Conservation (phyloP, 208 protist genomes). For the Crithidia expoeki region DNA sequence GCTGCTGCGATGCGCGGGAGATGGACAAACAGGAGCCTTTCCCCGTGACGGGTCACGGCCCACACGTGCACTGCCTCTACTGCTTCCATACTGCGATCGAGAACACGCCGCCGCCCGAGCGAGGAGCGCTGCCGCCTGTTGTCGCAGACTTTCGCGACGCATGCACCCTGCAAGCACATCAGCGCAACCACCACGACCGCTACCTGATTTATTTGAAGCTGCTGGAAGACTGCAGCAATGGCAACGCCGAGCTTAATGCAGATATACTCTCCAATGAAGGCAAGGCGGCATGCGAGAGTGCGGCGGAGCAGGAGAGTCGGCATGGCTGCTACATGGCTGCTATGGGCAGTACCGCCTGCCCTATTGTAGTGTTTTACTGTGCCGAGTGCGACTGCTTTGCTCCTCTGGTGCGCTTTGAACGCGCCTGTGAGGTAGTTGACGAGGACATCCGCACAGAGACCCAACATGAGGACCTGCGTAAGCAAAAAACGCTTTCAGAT, state of each 20-base stretch:
- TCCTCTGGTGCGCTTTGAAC: conserved; percentile 40
- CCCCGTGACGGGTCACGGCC: conserved; percentile 20
- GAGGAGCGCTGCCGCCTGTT: conserved; percentile 34
- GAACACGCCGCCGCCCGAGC: conserved; percentile 1
- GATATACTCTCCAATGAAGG: conserved; percentile 31
- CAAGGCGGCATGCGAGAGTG: conserved; percentile 39
- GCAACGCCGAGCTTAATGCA: conserved; percentile 17
- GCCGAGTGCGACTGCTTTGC: conserved; percentile 58
- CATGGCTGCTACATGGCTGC: conserved; percentile 64
- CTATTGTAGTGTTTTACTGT: conserved; percentile 60
- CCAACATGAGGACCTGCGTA: not conserved
- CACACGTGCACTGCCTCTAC: conserved; percentile 58
- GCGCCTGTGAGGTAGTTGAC: not conserved
- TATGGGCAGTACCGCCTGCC: conserved; percentile 44
- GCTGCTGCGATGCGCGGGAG: conserved; percentile 32
- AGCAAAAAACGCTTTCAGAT: not conserved
- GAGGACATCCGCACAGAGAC: not conserved
- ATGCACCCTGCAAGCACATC: conserved; percentile 26
- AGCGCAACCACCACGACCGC: conserved; percentile 21
- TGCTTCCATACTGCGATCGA: conserved; percentile 40
- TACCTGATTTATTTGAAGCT: conserved; percentile 31
- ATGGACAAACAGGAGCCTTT: conserved; percentile 17
- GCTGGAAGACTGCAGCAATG: conserved; percentile 36
- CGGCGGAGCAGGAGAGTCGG: conserved; percentile 47
- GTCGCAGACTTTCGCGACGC: conserved; percentile 36